Percentiles rank a stretch among this genome's conserved stretches.
Conservation (phyloP, 495 filamentous ascomycete species). For the Lasiosphaeris hirsuta region DNA sequence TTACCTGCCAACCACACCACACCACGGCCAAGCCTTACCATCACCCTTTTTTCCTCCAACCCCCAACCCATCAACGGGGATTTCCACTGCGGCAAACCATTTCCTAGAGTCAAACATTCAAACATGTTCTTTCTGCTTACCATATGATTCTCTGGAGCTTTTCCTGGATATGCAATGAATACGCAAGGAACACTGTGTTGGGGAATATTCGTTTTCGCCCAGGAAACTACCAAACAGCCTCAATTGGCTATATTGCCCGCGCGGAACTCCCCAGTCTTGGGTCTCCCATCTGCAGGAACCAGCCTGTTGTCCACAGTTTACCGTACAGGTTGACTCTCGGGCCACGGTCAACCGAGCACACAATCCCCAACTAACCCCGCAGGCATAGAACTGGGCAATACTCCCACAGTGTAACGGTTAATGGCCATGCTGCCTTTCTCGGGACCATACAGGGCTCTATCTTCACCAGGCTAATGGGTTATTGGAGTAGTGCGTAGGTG, state of each 20-base stretch:
- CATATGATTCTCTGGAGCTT: too few species aligned
- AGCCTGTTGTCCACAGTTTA: not conserved
- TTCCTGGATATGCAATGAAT: too few species aligned
- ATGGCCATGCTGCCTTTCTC: conserved; percentile 15
- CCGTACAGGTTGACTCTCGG: conserved; percentile 1
- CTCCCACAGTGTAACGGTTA: conserved; percentile 13
- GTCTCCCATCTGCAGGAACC: not conserved
- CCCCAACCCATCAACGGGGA: too few species aligned
- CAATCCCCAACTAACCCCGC: conserved; percentile 12
- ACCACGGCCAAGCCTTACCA: too few species aligned
- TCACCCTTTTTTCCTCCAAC: not conserved
- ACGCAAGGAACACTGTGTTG: too few species aligned
- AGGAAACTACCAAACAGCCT: not conserved
- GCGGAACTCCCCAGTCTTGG: not conserved
- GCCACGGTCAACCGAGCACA: conserved; percentile 16
- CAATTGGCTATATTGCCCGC: not conserved
- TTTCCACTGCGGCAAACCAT: too few species aligned
- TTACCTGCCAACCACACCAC: too few species aligned
- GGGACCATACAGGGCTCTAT: not conserved
- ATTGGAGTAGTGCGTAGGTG: too few species aligned
- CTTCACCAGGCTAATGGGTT: too few species aligned
- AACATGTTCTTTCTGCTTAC: too few species aligned
- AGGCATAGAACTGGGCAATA: conserved; percentile 3
- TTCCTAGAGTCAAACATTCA: too few species aligned
- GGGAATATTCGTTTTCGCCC: not conserved